These are phyloP conservation scores for Phytopythium ostracodes DNA, from an alignment of 352 stramenopile species.

Conservation along the genomic window DNA sequence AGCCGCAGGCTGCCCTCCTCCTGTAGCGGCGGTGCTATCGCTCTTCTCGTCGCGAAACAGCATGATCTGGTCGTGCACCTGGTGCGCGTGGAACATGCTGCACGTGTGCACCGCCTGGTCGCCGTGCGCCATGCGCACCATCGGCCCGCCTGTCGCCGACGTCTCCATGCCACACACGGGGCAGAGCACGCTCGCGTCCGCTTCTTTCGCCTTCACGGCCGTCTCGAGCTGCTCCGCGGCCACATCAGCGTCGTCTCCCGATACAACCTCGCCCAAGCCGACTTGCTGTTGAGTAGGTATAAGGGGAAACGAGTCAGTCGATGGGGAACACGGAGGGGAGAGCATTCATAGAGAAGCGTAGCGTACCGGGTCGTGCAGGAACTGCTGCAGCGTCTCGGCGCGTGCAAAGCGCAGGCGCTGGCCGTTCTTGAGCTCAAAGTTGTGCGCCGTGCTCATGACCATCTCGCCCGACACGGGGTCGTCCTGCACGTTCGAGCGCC, in stretches of 20 bases:
- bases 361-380: constrained; percentile 44
- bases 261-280: constrained; percentile 39
- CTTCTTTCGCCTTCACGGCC: not conserved
- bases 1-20: not conserved
- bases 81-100: constrained; percentile 62
- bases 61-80: constrained; percentile 52
- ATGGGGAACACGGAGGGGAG: not conserved
- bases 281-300: constrained; percentile 14
- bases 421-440: constrained; percentile 64
- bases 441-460: constrained; percentile 55
- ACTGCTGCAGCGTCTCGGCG: constrained; percentile 44
- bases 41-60: constrained; percentile 24
- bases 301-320: not conserved
- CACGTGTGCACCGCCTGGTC: constrained; percentile 63
- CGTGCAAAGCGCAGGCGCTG: constrained; percentile 59
- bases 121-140: constrained; percentile 53
- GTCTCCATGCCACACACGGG: constrained; percentile 74
- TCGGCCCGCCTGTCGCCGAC: constrained; percentile 30
- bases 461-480: constrained; percentile 64
- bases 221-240: not conserved
- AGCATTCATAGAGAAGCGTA: not conserved
- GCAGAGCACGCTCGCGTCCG: constrained; percentile 31
- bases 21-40: not conserved
- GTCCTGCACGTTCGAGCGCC: constrained; percentile 25
- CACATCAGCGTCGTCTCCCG: constrained; percentile 8